phyloP scores from a whole-genome alignment of 352 stramenopile genomes.

The Phytophthora megakarya region DNA sequence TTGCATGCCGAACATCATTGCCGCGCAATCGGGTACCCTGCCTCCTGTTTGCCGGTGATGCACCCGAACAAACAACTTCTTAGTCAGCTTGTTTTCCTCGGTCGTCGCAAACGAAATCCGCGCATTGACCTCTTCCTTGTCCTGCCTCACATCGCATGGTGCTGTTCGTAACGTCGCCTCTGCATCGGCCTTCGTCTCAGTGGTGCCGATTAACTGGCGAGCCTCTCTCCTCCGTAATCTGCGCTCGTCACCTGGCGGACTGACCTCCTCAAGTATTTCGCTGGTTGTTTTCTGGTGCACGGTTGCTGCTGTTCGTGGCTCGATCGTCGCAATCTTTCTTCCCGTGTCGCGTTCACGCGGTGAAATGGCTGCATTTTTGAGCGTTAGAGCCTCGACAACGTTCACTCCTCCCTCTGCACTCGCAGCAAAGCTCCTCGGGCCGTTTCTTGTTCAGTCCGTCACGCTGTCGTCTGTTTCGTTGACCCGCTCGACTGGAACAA shows the following conservation, averaged over 20 bases:
- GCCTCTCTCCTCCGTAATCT: conserved; percentile 25
- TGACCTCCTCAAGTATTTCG: conserved; percentile 26
- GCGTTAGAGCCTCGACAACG: conserved; percentile 35
- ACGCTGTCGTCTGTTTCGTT: conserved; percentile 35
- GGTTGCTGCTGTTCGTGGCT: conserved; percentile 21
- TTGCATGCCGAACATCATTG: conserved; percentile 1
- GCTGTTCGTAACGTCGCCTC: conserved; percentile 35
- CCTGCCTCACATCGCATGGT: conserved; percentile 25
- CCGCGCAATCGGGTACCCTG: conserved; percentile 14
- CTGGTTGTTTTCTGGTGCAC: conserved; percentile 36
- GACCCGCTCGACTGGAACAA: conserved; percentile 17
- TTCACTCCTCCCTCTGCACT: conserved; percentile 19
- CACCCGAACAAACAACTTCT: conserved; percentile 16
- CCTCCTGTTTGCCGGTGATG: conserved; percentile 10
- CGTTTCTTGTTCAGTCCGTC: conserved; percentile 41
- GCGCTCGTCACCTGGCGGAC: conserved; percentile 24
- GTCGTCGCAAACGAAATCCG: conserved; percentile 36
- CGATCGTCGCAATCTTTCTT: conserved; percentile 28
- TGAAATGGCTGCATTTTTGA: conserved; percentile 34
- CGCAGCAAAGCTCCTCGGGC: conserved; percentile 16
- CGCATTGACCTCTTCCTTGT: conserved; percentile 24
- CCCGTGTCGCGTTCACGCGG: conserved; percentile 35
- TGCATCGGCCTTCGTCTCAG: conserved; percentile 24
- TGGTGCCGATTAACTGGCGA: conserved; percentile 21
- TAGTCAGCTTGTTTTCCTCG: conserved; percentile 4